These are phyloP conservation scores for Trichophyton rubrum DNA, from an alignment of 2,329 filamentous ascomycete genomes.

Conservation along the genomic window DNA sequence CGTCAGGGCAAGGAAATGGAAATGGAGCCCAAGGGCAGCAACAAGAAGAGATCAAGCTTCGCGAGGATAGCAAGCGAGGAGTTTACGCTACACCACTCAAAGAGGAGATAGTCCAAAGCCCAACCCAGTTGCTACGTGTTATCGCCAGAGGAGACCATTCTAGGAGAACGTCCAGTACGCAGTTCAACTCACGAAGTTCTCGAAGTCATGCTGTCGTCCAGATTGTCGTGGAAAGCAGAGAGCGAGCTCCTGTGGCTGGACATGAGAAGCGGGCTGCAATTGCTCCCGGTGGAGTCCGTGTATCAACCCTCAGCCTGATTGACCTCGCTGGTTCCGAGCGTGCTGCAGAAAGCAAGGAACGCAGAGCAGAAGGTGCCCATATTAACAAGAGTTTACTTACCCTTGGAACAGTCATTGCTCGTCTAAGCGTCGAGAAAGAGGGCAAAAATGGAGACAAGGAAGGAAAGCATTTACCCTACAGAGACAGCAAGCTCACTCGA, in stretches of 20 bases:
- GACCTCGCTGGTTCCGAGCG: constrained; percentile 94
- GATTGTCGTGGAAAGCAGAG: constrained; percentile 93
- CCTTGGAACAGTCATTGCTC: constrained; percentile 85
- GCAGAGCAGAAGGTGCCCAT: constrained; percentile 85
- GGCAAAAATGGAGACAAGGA: constrained; percentile 71
- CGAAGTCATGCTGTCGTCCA: constrained; percentile 97
- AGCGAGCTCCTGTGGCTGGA: constrained; percentile 54
- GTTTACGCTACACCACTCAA: constrained; percentile 94
- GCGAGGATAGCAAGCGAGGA: constrained; percentile 89
- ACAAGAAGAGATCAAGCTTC: constrained; percentile 91
- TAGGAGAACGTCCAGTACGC: constrained; percentile 79
- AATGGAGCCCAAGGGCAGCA: constrained; percentile 35
- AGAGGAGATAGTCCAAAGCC: constrained; percentile 97
- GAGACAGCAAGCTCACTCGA: constrained; percentile 93
- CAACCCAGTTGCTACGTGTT: constrained; percentile 84
- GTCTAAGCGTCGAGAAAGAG: constrained; percentile 74
- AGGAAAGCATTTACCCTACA: constrained; percentile 84
- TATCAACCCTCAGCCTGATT: constrained; percentile 89
- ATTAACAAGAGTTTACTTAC: constrained; percentile 98
- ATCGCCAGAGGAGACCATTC: constrained; percentile 91
- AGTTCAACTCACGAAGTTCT: constrained; percentile 93
- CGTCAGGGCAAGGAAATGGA: constrained; percentile 39
- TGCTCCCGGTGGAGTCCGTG: constrained; percentile 76
- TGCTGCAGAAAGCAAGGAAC: constrained; percentile 88
- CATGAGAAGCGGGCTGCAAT: constrained; percentile 57